Percentiles rank a stretch among this genome's conserved stretches.
Conservation (phyloP, 352 stramenopile genomes). For the Pythium grandisporangium region DNA sequence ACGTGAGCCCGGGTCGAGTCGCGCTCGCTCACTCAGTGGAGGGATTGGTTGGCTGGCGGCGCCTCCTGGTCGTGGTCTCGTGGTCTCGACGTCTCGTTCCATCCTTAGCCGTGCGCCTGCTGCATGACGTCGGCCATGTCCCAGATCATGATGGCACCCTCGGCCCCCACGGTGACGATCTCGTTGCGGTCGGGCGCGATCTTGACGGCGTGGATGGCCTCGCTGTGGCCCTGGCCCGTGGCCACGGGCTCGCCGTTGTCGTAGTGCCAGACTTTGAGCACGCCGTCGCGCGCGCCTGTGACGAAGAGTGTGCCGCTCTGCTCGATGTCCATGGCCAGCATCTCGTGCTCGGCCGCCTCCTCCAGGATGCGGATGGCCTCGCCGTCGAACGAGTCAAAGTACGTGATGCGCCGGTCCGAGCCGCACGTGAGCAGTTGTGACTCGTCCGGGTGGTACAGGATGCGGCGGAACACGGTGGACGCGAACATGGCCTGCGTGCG, state of each 20-base stretch:
- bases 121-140: slow-evolving; percentile 41
- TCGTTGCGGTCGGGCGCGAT: slow-evolving; percentile 90
- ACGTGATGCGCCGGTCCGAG: slow-evolving; percentile 93
- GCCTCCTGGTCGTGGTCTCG: too few species aligned
- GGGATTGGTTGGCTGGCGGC: too few species aligned
- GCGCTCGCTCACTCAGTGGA: too few species aligned
- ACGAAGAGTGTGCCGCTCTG: slow-evolving; percentile 85
- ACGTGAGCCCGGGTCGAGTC: too few species aligned
- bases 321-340: slow-evolving; percentile 93
- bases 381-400: slow-evolving; percentile 95
- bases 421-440: slow-evolving; percentile 94
- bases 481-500: slow-evolving; percentile 94
- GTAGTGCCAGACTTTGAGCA: slow-evolving; percentile 95
- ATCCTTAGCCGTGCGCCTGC: slow-evolving; percentile 5
- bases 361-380: slow-evolving; percentile 92
- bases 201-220: slow-evolving; percentile 88
- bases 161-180: slow-evolving; percentile 91
- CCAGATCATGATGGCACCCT: slow-evolving; percentile 96
- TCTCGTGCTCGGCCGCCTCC: slow-evolving; percentile 81
- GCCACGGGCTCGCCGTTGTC: slow-evolving; percentile 90
- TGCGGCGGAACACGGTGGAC: slow-evolving; percentile 90
- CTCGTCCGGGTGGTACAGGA: slow-evolving; percentile 95
- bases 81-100: slow-evolving; percentile 1
- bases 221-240: slow-evolving; percentile 89
- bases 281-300: slow-evolving; percentile 83